A percentile compares a stretch with the other conserved stretches of the same genome.
Evolutionary conservation across 495 filamentous ascomycete genomes (phyloP).

Genomic region (Neurospora intermedia): DNA sequence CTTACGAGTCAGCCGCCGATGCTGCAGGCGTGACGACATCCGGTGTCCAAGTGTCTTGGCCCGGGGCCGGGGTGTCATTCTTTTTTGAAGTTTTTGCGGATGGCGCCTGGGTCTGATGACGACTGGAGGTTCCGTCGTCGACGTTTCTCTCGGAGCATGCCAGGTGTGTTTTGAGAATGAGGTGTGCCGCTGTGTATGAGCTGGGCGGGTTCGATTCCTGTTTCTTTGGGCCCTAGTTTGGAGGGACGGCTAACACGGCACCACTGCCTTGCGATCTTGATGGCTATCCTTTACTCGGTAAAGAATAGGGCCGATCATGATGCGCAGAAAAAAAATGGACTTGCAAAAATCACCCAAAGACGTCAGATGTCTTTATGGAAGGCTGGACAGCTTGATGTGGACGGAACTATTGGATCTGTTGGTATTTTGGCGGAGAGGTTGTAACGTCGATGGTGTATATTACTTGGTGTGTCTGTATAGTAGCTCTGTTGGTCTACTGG

Average conservation of each 20-base stretch:
- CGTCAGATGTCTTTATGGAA: background rate
- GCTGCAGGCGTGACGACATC: background rate
- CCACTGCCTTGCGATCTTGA: background rate
- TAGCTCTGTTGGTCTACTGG: background rate
- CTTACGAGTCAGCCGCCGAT: no score
- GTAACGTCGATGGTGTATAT: background rate
- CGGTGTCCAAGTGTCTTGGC: background rate
- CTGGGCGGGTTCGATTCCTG: background rate
- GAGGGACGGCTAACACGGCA: background rate
- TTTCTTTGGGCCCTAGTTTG: background rate
- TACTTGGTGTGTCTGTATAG: background rate
- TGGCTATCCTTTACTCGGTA: background rate
- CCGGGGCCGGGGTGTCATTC: background rate
- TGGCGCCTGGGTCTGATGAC: background rate
- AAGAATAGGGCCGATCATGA: background rate
- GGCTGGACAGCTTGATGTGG: background rate
- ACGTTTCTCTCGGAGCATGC: background rate
- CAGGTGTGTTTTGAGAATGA: background rate
- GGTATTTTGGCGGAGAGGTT: background rate
- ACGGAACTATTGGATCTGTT: background rate
- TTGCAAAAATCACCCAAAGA: background rate
- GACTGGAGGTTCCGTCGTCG: background rate
- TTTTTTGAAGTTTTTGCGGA: background rate
- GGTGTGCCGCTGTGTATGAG: background rate
- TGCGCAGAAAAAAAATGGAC: background rate